Percentiles rank a stretch among this genome's conserved stretches.
phyloP scores from a whole-genome alignment of 495 filamentous ascomycete species.

The Astrothelium macrocarpum region DNA sequence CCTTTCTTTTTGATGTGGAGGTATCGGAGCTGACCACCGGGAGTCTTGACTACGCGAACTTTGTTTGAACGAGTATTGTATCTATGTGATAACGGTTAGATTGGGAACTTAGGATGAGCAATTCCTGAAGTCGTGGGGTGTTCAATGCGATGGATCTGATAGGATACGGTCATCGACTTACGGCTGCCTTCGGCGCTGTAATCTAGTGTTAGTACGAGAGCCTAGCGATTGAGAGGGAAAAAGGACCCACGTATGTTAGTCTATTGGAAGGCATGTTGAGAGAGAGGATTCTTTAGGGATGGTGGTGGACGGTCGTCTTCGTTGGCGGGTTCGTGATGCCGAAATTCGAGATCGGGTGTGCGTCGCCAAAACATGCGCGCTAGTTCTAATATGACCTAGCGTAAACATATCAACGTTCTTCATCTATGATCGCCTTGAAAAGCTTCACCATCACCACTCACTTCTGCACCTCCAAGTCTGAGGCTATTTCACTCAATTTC shows the following conservation, averaged over 20 bases:
- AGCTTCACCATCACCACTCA: constrained; percentile 1
- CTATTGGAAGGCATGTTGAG: constrained; percentile 59
- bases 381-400: neutral
- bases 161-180: neutral
- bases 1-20: constrained; percentile 99
- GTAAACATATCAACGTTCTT: neutral
- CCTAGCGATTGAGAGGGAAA: neutral
- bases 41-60: constrained; percentile 91
- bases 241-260: constrained; percentile 60
- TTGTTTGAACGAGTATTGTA: constrained; percentile 98
- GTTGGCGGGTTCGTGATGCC: constrained; percentile 13
- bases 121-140: constrained; percentile 1
- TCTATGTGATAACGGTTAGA: neutral
- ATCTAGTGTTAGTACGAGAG: neutral
- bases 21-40: constrained; percentile 85
- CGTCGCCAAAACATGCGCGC: constrained; percentile 3
- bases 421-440: neutral
- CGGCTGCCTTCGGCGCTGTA: constrained; percentile 10
- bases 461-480: neutral
- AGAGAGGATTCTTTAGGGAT: constrained; percentile 41
- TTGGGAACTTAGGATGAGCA: too few relatives aligned
- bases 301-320: constrained; percentile 50
- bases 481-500: neutral
- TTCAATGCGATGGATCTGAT: neutral
- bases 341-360: constrained; percentile 1